A percentile compares a stretch with the other conserved stretches of the same genome.
phyloP scores from a whole-genome alignment of 1,284 basidiomycete species.

The Neolentinus lepideus region DNA sequence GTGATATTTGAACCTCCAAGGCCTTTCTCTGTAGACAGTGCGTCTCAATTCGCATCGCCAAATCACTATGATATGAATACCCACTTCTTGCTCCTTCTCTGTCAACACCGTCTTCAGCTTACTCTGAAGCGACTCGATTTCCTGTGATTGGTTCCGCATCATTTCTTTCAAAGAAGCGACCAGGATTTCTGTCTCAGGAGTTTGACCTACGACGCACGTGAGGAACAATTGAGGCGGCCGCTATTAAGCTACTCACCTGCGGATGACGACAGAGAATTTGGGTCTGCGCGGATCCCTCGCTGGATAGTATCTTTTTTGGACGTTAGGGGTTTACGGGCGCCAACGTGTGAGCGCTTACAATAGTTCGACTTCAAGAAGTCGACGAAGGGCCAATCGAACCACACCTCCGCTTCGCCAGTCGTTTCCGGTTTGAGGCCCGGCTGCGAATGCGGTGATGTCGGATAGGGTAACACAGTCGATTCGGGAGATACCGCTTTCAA shows the following conservation, averaged over 20 bases:
- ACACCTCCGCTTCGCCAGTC: conserved; percentile 77
- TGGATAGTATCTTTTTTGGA: conserved; percentile 54
- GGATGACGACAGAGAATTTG: conserved; percentile 50
- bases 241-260: conserved; percentile 33
- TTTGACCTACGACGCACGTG: conserved; percentile 42
- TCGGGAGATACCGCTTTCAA: conserved; percentile 90
- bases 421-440: conserved; percentile 22
- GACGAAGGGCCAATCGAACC: conserved; percentile 99
- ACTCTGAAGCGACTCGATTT: conserved; percentile 59
- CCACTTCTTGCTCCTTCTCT: conserved; percentile 30
- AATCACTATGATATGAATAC: conserved; percentile 6
- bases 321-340: neutral
- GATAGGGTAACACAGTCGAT: conserved; percentile 46
- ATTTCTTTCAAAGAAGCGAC: conserved; percentile 77
- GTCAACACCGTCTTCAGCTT: conserved; percentile 36
- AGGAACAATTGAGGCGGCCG: neutral
- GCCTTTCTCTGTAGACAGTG: conserved; percentile 13
- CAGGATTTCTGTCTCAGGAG: conserved; percentile 71
- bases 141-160: conserved; percentile 71
- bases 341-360: conserved; percentile 47
- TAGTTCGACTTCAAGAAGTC: conserved; percentile 99
- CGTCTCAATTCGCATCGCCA: neutral
- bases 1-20: conserved; percentile 34
- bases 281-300: conserved; percentile 57
- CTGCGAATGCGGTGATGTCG: conserved; percentile 28